These are phyloP conservation scores for Glutinoglossum americanum DNA, from an alignment of 495 filamentous ascomycete genomes.

Conservation along the genomic window DNA sequence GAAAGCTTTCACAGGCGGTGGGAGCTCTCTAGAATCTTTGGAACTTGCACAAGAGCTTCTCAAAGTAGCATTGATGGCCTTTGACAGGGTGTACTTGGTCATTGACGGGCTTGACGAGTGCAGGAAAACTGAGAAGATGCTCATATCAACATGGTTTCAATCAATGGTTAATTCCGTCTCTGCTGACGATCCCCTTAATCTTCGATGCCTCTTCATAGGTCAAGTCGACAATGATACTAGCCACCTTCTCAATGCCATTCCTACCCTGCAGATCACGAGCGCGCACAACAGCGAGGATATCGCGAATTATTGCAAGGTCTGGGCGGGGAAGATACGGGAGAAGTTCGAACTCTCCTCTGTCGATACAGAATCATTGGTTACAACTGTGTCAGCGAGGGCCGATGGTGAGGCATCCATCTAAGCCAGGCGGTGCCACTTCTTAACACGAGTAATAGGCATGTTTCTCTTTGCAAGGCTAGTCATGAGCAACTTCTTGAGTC, in stretches of 20 bases:
- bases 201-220: conserved; percentile 21
- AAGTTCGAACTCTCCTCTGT: conserved; percentile 10
- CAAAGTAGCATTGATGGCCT: conserved; percentile 3
- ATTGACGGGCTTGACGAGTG: conserved; percentile 7
- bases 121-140: conserved; percentile 12
- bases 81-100: conserved; percentile 2
- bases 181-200: conserved; percentile 8
- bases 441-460: conserved; percentile 18
- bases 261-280: not conserved
- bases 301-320: conserved; percentile 9
- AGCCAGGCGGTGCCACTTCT: not conserved
- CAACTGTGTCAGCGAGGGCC: conserved; percentile 5
- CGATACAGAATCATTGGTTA: not conserved
- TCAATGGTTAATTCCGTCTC: conserved; percentile 11
- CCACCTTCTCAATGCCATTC: not conserved
- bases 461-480: conserved; percentile 27
- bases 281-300: conserved; percentile 16
- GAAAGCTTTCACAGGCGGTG: not conserved
- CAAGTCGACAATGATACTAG: conserved; percentile 17
- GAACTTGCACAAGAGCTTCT: not conserved
- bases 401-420: conserved; percentile 4
- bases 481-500: conserved; percentile 20
- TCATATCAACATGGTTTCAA: conserved; percentile 12
- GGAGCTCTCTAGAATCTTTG: not conserved
- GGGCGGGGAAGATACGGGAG: conserved; percentile 10